Base-by-base conservation (phyloP, 192 early-diverging fungal species). In the Coemansia sp. region DNA sequence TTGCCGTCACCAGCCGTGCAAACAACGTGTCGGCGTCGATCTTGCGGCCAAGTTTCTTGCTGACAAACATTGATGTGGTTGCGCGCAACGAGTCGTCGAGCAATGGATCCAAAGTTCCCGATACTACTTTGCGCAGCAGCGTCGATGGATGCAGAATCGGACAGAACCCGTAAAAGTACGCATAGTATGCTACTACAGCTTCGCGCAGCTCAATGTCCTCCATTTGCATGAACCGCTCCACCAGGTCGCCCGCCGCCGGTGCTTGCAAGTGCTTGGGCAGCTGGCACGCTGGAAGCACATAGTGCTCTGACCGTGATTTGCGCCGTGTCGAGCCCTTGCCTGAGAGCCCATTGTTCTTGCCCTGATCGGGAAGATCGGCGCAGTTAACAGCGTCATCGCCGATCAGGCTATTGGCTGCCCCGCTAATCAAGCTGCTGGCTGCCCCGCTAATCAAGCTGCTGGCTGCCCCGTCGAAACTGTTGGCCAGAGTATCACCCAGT, bases 91-190 rank as follows among this genome's bases (percentile, higher is more conserved):
- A 48, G 38, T 67, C 74, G 52, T 53, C 25, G 11, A 76, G 65
- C 9, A 76, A 25, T 0, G 65, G 48, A 15, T 66, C 65, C 21
- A 76, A 51, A 1, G 53, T 63, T 1, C 62, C 65, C 0, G 39
- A 27, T 1, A 76, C 54, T 10, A 59, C 63, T n/a, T 67, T 70
- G 45, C 65, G 69, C 19, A 76, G 56, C 39, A 76, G 58, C 43
- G 69, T 70, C 3, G 74, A 63, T 39, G 74, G 74, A 23, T 76
- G 74, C 21, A 76, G 61, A 37, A 70, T 62, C 21, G 74, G 69
- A 19, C 65, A 76, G 29, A 49, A 45, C 21, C 61, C 56, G 65
- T 76, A 76, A 17, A 76, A 62, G n/a, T 63, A 71, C 27, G 65
- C 50, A 51, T 62, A 76, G 32, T 76, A 76, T 1, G 61, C 61